Evolutionary conservation across 768 basidiomycete species (phyloP), one percentile per base, ranked within the genome.

Genomic region (Lepiota brunneoincarnata): DNA sequence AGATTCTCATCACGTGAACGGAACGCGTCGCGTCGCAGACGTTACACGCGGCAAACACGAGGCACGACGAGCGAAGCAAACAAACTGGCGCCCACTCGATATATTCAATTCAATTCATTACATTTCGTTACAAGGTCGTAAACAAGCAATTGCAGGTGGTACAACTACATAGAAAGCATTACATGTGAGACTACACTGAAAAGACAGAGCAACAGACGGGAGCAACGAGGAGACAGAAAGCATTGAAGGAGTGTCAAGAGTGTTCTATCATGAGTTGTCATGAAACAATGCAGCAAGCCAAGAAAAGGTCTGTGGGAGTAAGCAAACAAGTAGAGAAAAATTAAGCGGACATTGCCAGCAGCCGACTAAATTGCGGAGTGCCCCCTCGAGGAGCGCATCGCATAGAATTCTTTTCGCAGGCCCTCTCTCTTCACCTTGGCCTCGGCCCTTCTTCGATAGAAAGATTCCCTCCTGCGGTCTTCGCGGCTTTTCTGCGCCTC

Each of bases 401-500:
- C 49, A 36, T 55, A 28, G 26, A 65, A 72, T n/a, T 70, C 68
- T 48, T 60, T 61, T 37, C 72, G 67, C 49, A 73, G 57, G 38
- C 59, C 59, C 6, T 63, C 67, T 31, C 73, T 71, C 11, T 65
- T 56, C n/a, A 46, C 55, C 49, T 72, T 74, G 9, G 67, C 72
- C 48, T 69, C 68, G n/a, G 59, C 57, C 71, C 69, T 72, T 49
- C 57, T 59, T 17, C 63, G 57, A 55, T 71, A 65, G 57, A 67
- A 73, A 12, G 69, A 63, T 18, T 67, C 65, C 5, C 66, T 64
- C 42, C 51, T 56, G 55, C 35, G 67, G 52, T 42, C 40, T 26
- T 49, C 59, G 61, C 49, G 60, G 40, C 59, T 67, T 61, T 61
- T 64, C 37, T 61, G 60, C 0, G 72, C 70, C 53, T 66, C 64